Conservation (phyloP, 2,329 filamentous ascomycete genomes). For the Fusarium papillatum region DNA sequence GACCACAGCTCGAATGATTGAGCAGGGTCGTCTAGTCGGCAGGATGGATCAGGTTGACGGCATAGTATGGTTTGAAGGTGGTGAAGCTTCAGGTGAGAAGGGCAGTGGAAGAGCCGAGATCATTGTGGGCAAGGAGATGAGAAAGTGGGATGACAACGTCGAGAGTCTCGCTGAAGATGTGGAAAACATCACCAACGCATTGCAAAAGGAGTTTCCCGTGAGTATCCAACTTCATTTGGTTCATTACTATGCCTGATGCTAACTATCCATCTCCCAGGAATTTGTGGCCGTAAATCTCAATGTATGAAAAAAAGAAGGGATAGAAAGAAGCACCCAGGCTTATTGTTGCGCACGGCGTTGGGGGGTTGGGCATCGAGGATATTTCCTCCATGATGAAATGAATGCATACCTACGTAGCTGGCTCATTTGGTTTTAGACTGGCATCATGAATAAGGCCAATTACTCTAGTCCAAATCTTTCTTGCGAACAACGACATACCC, state of each 20-base stretch:
- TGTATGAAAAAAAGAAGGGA: conserved; percentile 40
- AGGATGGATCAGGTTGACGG: conserved; percentile 95
- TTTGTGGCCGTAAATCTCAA: conserved; percentile 69
- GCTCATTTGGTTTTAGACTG: conserved; percentile 32
- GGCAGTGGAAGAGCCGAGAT: conserved; percentile 76
- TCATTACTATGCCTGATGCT: conserved; percentile 3
- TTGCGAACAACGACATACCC: conserved; percentile 68
- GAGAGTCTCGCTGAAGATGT: conserved; percentile 90
- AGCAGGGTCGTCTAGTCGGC: conserved; percentile 89
- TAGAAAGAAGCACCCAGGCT: conserved; percentile 30
- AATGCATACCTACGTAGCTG: conserved; percentile 15
- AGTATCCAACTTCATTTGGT: conserved; percentile 19
- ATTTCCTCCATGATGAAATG: conserved; percentile 35
- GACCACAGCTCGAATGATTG: conserved; percentile 95
- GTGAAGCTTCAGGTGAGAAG: conserved; percentile 78
- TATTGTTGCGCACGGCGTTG: conserved; percentile 40
- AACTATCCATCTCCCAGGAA: conserved; percentile 53
- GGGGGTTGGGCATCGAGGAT: conserved; percentile 29
- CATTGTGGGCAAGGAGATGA: conserved; percentile 77
- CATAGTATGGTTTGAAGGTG: conserved; percentile 87
- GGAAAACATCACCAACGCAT: conserved; percentile 84
- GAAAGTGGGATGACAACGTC: conserved; percentile 91
- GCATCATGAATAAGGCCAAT: conserved; percentile 22
- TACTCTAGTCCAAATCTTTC: conserved; percentile 62
- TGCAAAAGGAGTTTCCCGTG: conserved; percentile 85